Evolutionary conservation across 169 alveolate species (phyloP).

Genomic region (Babesia ovata): DNA sequence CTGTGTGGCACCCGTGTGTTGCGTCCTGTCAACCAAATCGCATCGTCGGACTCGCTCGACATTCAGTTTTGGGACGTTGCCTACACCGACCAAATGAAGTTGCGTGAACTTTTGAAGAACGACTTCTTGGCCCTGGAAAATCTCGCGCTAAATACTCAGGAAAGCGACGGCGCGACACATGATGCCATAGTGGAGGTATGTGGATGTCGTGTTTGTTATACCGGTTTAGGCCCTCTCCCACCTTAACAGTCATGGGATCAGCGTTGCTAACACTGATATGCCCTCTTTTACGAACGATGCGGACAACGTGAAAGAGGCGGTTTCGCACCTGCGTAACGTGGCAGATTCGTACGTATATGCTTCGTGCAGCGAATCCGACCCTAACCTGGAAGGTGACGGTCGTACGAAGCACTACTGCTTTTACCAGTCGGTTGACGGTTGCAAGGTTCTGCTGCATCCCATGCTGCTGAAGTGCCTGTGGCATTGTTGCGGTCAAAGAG

Average conservation of each 20-base stretch:
- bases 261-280: not conserved
- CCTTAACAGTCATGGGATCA: slow-evolving; percentile 9
- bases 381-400: slow-evolving; percentile 11
- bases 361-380: not conserved
- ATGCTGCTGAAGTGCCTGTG: slow-evolving; percentile 39
- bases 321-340: slow-evolving; percentile 2
- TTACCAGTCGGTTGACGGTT: slow-evolving; percentile 42
- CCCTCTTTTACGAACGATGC: not conserved
- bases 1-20: slow-evolving; percentile 14
- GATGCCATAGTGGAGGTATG: slow-evolving; percentile 25
- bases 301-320: slow-evolving; percentile 30
- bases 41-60: slow-evolving; percentile 27
- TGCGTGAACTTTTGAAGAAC: slow-evolving; percentile 24
- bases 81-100: slow-evolving; percentile 19
- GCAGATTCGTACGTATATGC: slow-evolving; percentile 33
- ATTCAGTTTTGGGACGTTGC: slow-evolving; percentile 42
- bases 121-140: slow-evolving; percentile 28
- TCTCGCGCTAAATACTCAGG: slow-evolving; percentile 16
- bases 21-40: slow-evolving; percentile 18
- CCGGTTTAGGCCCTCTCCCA: slow-evolving; percentile 12
- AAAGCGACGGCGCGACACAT: slow-evolving; percentile 15
- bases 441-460: slow-evolving; percentile 31
- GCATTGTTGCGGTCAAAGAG: slow-evolving; percentile 29
- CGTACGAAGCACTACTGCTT: slow-evolving; percentile 30
- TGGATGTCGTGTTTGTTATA: not conserved